phyloP scores from a whole-genome alignment of 768 basidiomycete genomes.

The Tylopilus sp. region DNA sequence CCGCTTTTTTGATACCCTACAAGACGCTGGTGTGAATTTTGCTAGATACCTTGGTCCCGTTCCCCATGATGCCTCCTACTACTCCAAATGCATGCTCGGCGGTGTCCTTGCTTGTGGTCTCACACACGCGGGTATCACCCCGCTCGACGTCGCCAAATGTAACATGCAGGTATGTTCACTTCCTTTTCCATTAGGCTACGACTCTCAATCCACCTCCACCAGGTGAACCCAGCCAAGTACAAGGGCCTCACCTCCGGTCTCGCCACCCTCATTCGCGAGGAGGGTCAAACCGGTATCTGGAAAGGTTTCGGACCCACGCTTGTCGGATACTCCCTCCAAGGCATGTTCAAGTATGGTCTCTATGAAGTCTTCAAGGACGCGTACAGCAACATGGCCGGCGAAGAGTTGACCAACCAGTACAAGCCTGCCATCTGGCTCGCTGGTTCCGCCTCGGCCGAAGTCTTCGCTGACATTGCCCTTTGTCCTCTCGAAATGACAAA shows the following conservation, averaged over 20 bases:
- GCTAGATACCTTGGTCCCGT: constrained; percentile 67
- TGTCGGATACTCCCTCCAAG: constrained; percentile 92
- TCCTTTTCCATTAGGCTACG: not conserved
- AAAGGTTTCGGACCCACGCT: constrained; percentile 94
- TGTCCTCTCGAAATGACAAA: constrained; percentile 95
- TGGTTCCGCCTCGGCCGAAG: constrained; percentile 90
- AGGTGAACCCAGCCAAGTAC: constrained; percentile 80
- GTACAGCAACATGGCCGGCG: constrained; percentile 87
- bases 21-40: not conserved
- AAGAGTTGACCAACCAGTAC: constrained; percentile 67
- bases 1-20: not conserved
- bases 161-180: constrained; percentile 60
- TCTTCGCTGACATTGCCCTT: constrained; percentile 94
- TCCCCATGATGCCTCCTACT: constrained; percentile 72
- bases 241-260: constrained; percentile 61
- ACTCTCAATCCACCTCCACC: not conserved
- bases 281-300: constrained; percentile 85
- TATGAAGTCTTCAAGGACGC: constrained; percentile 95
- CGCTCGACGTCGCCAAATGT: constrained; percentile 85
- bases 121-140: constrained; percentile 86
- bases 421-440: constrained; percentile 91
- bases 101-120: constrained; percentile 84
- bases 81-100: constrained; percentile 84
- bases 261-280: constrained; percentile 67
- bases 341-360: constrained; percentile 98